phyloP scores from a whole-genome alignment of 371 early-diverging fungal species.

The Chytridiales sp. region DNA sequence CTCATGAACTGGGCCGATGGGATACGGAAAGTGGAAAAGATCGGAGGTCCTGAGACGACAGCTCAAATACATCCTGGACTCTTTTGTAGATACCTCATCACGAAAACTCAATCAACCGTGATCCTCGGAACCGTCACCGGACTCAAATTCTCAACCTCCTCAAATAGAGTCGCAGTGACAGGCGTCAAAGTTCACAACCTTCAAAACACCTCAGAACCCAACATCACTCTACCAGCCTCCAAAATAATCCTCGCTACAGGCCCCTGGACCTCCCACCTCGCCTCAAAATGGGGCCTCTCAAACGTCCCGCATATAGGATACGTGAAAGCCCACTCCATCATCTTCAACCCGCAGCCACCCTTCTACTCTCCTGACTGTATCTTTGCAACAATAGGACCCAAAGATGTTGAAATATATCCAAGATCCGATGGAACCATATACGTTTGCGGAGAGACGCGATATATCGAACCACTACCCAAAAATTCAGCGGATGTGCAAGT shows the following conservation, averaged over 20 bases:
- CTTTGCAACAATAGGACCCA: constrained; percentile 40
- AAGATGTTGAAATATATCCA: constrained; percentile 58
- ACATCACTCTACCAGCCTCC: constrained; percentile 33
- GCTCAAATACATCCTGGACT: constrained; percentile 64
- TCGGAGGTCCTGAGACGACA: constrained; percentile 53
- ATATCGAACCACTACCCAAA: constrained; percentile 23
- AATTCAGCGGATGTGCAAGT: neutral
- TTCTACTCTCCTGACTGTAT: constrained; percentile 47
- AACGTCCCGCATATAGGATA: too few relatives aligned
- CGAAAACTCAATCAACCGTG: constrained; percentile 39
- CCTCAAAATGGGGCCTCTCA: too few relatives aligned
- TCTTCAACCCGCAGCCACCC: constrained; percentile 18
- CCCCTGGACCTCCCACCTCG: constrained; percentile 54
- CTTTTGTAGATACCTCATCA: constrained; percentile 51
- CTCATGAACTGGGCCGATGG: constrained; percentile 4
- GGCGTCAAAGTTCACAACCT: too few relatives aligned
- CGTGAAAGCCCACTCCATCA: constrained; percentile 28
- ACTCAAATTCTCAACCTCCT: constrained; percentile 25
- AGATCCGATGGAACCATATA: constrained; percentile 67
- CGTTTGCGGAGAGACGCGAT: constrained; percentile 61
- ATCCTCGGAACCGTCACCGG: constrained; percentile 15
- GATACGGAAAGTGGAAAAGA: constrained; percentile 6
- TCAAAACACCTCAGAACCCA: too few relatives aligned
- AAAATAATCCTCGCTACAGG: constrained; percentile 53
- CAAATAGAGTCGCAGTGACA: constrained; percentile 23